A percentile compares a stretch with the other conserved stretches of the same genome.
Evolutionary conservation across 306 rosid genomes (phyloP).

Genomic region (Acmispon strigosus): DNA sequence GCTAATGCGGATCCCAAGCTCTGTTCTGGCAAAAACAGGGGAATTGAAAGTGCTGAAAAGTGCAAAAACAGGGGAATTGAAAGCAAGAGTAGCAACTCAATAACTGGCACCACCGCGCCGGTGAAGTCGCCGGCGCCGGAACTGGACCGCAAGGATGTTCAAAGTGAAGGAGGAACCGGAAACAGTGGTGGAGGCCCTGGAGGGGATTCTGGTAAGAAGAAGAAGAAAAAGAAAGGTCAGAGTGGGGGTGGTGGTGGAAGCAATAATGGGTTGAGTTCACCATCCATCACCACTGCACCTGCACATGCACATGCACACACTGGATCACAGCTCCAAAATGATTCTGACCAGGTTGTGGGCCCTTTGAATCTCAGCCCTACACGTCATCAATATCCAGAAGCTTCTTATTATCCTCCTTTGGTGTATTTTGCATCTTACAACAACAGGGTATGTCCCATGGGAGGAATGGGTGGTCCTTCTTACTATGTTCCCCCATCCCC

Average conservation of each 20-base stretch:
- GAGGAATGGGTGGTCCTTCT: slow-evolving; percentile 25
- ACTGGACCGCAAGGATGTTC: slow-evolving; percentile 7
- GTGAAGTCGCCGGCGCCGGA: slow-evolving; percentile 16
- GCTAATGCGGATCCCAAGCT: slow-evolving; percentile 15
- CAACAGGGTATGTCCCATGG: slow-evolving; percentile 38
- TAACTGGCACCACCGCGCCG: slow-evolving; percentile 4
- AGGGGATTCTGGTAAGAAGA: slow-evolving; percentile 43
- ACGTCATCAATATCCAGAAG: slow-evolving; percentile 39
- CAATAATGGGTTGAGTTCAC: slow-evolving; percentile 1
- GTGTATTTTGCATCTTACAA: slow-evolving; percentile 25
- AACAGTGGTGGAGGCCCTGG: slow-evolving; percentile 1
- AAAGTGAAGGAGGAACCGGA: slow-evolving; percentile 3
- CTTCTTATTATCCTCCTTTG: slow-evolving; percentile 27
- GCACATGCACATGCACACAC: slow-evolving; percentile 13
- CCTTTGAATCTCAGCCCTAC: slow-evolving; percentile 40
- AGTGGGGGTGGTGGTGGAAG: slow-evolving; percentile 6
- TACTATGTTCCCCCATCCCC: slow-evolving; percentile 38
- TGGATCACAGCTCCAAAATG: slow-evolving; percentile 25
- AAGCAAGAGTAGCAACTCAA: slow-evolving; percentile 23
- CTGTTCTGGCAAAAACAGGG: slow-evolving; percentile 27
- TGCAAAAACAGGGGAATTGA: not conserved
- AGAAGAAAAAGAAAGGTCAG: slow-evolving; percentile 42
- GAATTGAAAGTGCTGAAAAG: slow-evolving; percentile 25
- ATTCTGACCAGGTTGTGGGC: slow-evolving; percentile 7
- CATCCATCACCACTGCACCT: too few relatives aligned